Conservation (phyloP, 2,329 filamentous ascomycete genomes). For the Metarhizium brunneum region DNA sequence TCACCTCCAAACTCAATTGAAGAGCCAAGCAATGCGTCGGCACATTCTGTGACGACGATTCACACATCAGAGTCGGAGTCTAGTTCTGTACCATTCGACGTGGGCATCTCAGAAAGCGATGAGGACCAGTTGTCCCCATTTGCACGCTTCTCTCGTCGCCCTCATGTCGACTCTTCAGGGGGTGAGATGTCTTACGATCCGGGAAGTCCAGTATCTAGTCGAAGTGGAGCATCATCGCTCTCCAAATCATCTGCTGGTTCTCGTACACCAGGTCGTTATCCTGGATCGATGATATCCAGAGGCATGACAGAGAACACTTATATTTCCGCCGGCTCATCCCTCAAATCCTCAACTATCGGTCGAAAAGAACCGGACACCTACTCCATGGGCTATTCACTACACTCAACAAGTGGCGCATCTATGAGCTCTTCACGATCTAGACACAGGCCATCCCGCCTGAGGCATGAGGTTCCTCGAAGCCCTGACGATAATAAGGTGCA, state of each 20-base stretch:
- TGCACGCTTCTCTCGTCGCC: conserved; percentile 64
- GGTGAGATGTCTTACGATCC: conserved; percentile 49
- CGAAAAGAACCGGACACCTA: conserved; percentile 39
- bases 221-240: conserved; percentile 50
- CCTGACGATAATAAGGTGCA: conserved; percentile 61
- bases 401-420: conserved; percentile 29
- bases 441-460: conserved; percentile 57
- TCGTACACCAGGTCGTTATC: conserved; percentile 38
- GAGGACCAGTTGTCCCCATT: conserved; percentile 69
- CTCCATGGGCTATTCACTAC: conserved; percentile 36
- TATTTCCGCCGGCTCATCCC: conserved; percentile 53
- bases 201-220: conserved; percentile 56
- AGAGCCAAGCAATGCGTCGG: conserved; percentile 49
- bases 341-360: conserved; percentile 24
- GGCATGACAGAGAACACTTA: conserved; percentile 55
- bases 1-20: conserved; percentile 76
- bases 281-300: conserved; percentile 42
- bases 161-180: conserved; percentile 50
- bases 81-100: conserved; percentile 45
- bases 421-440: conserved; percentile 38
- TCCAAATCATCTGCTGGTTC: conserved; percentile 47
- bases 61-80: conserved; percentile 44
- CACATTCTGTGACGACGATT: conserved; percentile 36
- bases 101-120: conserved; percentile 62
- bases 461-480: conserved; percentile 71